Conservation (phyloP, 768 basidiomycete genomes). For the Lactarius indigo region DNA sequence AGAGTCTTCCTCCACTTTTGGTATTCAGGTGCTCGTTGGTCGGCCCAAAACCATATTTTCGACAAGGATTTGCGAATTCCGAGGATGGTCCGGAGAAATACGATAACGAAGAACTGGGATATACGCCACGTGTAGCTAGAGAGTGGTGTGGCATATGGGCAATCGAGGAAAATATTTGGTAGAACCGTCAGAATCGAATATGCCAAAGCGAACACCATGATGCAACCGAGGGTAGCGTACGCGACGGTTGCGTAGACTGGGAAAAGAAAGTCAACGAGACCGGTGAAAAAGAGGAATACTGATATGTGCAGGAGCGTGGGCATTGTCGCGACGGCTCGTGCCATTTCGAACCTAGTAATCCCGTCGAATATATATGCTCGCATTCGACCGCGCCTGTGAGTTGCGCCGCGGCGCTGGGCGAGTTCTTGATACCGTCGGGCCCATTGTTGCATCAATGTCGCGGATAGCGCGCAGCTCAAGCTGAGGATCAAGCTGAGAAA, state of each 20-base stretch:
- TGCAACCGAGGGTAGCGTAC: not conserved
- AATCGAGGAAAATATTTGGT: not conserved
- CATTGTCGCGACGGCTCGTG: not conserved
- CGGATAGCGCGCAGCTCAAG: slow-evolving; percentile 4
- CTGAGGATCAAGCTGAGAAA: slow-evolving; percentile 12
- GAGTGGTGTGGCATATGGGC: slow-evolving; percentile 3
- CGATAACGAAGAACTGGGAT: not conserved
- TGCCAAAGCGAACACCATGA: not conserved
- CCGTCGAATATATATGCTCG: not conserved
- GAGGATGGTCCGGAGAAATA: not conserved
- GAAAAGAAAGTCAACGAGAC: not conserved
- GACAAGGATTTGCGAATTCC: not conserved
- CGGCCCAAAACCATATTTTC: not conserved
- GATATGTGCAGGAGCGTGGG: not conserved
- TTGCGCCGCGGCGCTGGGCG: not conserved
- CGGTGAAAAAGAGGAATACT: slow-evolving; percentile 5
- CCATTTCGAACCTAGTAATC: not conserved
- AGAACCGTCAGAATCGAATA: not conserved
- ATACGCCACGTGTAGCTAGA: not conserved
- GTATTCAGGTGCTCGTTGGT: not conserved
- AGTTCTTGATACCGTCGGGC: not conserved
- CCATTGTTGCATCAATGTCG: slow-evolving; percentile 16
- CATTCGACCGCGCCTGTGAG: not conserved
- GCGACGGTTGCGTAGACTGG: not conserved
- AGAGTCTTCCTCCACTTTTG: not conserved